Conservation (phyloP, 768 basidiomycete genomes). For the Kondoa malvinella region DNA sequence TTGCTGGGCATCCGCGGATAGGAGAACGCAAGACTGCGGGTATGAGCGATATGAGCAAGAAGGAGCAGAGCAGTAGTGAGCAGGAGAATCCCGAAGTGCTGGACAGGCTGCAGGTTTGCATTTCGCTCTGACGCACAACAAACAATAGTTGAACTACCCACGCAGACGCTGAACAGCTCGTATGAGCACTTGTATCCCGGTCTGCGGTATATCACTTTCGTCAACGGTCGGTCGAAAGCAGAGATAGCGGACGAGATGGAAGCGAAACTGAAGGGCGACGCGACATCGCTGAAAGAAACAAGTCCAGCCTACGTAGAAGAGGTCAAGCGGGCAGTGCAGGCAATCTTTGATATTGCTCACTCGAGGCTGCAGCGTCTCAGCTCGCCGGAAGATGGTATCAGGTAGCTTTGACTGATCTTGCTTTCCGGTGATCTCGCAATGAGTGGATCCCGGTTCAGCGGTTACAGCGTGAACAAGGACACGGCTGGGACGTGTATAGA, state of each 20-base stretch:
- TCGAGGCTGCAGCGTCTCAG: neutral
- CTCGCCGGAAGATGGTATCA: no score
- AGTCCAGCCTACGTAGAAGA: slow-evolving; percentile 1
- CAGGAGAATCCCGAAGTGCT: slow-evolving; percentile 29
- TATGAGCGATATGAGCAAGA: slow-evolving; percentile 29
- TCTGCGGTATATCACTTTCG: slow-evolving; percentile 35
- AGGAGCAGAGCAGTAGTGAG: slow-evolving; percentile 30
- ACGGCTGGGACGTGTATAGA: no score
- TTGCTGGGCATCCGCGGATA: slow-evolving; percentile 35
- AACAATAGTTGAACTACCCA: neutral
- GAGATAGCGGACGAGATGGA: slow-evolving; percentile 16
- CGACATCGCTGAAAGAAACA: neutral
- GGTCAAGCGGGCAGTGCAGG: neutral
- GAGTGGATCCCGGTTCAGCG: no score
- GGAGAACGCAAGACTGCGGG: slow-evolving; percentile 30
- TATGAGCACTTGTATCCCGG: slow-evolving; percentile 32
- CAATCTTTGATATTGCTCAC: neutral
- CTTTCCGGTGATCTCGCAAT: no score
- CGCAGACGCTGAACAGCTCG: slow-evolving; percentile 30
- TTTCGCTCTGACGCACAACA: neutral
- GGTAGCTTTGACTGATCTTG: no score
- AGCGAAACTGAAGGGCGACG: slow-evolving; percentile 8
- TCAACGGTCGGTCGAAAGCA: slow-evolving; percentile 28
- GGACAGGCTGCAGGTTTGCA: slow-evolving; percentile 25
- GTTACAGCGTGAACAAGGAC: no score